Conservation (phyloP, 2,329 filamentous ascomycete genomes). For the Botrytis porri region DNA sequence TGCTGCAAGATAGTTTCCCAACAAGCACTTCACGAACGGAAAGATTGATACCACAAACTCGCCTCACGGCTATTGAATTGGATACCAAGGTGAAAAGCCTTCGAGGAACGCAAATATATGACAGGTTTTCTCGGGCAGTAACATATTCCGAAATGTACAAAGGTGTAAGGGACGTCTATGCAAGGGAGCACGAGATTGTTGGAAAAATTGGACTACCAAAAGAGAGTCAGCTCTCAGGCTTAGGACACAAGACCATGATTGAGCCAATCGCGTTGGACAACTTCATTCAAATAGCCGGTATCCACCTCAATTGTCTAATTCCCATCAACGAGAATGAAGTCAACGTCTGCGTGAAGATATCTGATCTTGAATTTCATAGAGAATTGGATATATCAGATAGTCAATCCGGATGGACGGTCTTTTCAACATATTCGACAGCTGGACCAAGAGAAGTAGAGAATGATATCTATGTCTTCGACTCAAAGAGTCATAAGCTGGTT, state of each 20-base stretch:
- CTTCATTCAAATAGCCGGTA: slow-evolving; percentile 40
- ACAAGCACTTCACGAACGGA: background rate
- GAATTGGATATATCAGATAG: background rate
- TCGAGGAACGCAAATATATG: background rate
- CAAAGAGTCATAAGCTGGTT: background rate
- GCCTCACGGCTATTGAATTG: background rate
- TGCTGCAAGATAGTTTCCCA: background rate
- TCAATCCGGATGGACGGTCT: background rate
- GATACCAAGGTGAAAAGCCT: background rate
- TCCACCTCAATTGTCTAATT: slow-evolving; percentile 16
- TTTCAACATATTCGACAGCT: background rate
- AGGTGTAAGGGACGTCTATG: background rate
- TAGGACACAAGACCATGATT: background rate
- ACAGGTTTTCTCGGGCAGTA: background rate
- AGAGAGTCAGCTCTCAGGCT: background rate
- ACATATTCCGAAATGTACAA: slow-evolving; percentile 6
- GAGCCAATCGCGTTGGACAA: slow-evolving; percentile 31
- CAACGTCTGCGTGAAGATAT: slow-evolving; percentile 14
- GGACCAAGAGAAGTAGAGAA: background rate
- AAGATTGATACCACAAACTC: background rate
- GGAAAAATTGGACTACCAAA: background rate
- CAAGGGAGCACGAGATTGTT: background rate
- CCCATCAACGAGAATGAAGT: slow-evolving; percentile 28
- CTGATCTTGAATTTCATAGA: background rate
- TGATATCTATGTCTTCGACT: background rate